Percentiles rank a stretch among this genome's conserved stretches.
These are phyloP conservation scores for Colletotrichum lini DNA, from an alignment of 2,329 filamentous ascomycete species.

Conservation along the genomic window DNA sequence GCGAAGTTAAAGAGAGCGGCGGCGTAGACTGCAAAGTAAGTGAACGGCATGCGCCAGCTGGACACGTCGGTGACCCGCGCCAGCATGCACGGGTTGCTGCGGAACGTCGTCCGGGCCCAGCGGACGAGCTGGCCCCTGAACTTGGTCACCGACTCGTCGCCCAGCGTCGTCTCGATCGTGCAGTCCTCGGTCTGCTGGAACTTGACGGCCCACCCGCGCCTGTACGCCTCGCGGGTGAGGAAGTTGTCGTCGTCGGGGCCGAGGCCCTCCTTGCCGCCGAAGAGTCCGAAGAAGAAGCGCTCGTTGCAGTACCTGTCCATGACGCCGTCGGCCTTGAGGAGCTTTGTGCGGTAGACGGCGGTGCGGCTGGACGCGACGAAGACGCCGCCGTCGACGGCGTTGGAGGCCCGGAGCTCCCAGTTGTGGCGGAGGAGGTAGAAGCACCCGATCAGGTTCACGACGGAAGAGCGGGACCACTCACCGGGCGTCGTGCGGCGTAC, in stretches of 20 bases:
- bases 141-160: constrained; percentile 57
- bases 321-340: constrained; percentile 63
- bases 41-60: constrained; percentile 61
- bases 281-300: constrained; percentile 60
- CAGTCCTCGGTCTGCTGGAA: constrained; percentile 67
- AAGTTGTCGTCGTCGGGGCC: constrained; percentile 75
- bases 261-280: constrained; percentile 57
- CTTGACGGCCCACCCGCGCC: constrained; percentile 65
- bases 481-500: constrained; percentile 57
- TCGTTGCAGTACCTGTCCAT: constrained; percentile 63
- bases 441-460: constrained; percentile 70
- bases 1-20: constrained; percentile 70
- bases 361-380: constrained; percentile 73
- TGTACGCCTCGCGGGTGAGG: constrained; percentile 67
- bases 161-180: constrained; percentile 67
- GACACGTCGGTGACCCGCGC: not conserved
- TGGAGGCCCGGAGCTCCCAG: constrained; percentile 71
- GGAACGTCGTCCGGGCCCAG: constrained; percentile 72
- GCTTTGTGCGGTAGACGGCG: constrained; percentile 62
- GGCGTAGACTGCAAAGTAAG: constrained; percentile 69
- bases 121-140: constrained; percentile 68
- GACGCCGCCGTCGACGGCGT: constrained; percentile 70
- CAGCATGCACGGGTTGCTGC: constrained; percentile 68
- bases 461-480: constrained; percentile 48
- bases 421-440: constrained; percentile 74